Evolutionary conservation across 257 asterid genomes (phyloP).

Genomic region (Solanum commersonii): DNA sequence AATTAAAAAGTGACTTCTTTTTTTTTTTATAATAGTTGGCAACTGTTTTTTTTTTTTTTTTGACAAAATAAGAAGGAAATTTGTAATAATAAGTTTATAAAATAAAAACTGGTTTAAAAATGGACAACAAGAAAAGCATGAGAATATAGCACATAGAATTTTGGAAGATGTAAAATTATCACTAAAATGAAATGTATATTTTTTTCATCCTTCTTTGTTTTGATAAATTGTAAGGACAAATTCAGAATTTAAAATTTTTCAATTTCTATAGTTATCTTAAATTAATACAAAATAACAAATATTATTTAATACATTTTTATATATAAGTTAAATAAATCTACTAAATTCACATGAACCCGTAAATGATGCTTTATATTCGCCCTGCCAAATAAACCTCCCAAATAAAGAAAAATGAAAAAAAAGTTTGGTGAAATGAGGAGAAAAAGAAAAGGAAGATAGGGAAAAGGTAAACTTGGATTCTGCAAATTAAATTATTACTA

Average conservation of each 20-base stretch:
- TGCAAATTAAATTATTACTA: not conserved
- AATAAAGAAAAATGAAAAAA: not conserved
- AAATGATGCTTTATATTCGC: not conserved
- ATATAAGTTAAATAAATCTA: not conserved
- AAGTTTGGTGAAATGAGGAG: not conserved
- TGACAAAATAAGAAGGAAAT: not conserved
- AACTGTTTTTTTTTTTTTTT: not conserved
- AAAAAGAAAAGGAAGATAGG: not conserved
- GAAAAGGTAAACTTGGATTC: not conserved
- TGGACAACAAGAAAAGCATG: not conserved
- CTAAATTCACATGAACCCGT: not conserved
- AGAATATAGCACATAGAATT: not conserved
- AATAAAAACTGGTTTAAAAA: not conserved
- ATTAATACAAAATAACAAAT: not conserved
- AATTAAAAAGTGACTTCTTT: not conserved
- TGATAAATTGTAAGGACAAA: not conserved
- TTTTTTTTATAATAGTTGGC: not conserved
- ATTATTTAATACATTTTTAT: not conserved
- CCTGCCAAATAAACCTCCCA: too few relatives aligned
- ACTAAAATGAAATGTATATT: not conserved
- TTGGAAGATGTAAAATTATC: not conserved
- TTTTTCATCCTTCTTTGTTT: not conserved
- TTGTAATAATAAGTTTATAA: not conserved
- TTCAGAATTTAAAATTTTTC: not conserved
- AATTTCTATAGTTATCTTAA: not conserved